A percentile compares a stretch with the other conserved stretches of the same genome.
Evolutionary conservation across 345 rosid genomes (phyloP).

Genomic region (Hevea brasiliensis): DNA sequence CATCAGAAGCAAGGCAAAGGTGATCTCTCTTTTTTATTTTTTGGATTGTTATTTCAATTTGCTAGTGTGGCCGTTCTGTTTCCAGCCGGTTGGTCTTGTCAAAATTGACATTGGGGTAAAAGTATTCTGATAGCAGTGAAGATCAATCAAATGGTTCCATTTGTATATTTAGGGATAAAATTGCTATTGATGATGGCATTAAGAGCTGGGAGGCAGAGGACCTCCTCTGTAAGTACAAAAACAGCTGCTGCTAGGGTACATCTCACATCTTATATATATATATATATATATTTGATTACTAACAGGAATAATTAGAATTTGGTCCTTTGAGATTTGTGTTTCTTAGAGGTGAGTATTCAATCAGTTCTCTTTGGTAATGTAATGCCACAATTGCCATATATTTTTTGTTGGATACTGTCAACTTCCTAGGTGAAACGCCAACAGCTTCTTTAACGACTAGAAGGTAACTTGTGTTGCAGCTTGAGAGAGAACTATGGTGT

Average conservation of each 20-base stretch:
- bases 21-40: slow-evolving; percentile 16
- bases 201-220: slow-evolving; percentile 35
- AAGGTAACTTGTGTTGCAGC: slow-evolving; percentile 17
- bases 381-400: slow-evolving; percentile 13
- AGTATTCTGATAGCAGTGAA: slow-evolving; percentile 30
- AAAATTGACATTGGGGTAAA: slow-evolving; percentile 20
- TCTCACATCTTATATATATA: too few relatives aligned
- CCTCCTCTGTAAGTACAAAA: slow-evolving; percentile 51
- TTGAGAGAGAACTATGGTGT: slow-evolving; percentile 22
- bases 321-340: slow-evolving; percentile 31
- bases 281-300: slow-evolving; percentile 21
- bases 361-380: slow-evolving; percentile 23
- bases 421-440: background rate
- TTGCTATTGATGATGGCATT: slow-evolving; percentile 35
- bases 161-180: slow-evolving; percentile 43
- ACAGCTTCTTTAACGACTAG: slow-evolving; percentile 6
- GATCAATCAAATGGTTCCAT: slow-evolving; percentile 32
- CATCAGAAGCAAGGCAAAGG: slow-evolving; percentile 18
- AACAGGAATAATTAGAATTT: slow-evolving; percentile 43
- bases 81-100: slow-evolving; percentile 31
- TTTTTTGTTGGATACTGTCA: slow-evolving; percentile 14
- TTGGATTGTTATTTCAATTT: slow-evolving; percentile 33
- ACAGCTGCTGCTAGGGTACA: slow-evolving; percentile 38
- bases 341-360: slow-evolving; percentile 33
- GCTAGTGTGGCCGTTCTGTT: slow-evolving; percentile 30